Evolutionary conservation across 2,329 filamentous ascomycete genomes (phyloP), one percentile per base, ranked within the genome.

Genomic region (Ascosphaera acerosa): DNA sequence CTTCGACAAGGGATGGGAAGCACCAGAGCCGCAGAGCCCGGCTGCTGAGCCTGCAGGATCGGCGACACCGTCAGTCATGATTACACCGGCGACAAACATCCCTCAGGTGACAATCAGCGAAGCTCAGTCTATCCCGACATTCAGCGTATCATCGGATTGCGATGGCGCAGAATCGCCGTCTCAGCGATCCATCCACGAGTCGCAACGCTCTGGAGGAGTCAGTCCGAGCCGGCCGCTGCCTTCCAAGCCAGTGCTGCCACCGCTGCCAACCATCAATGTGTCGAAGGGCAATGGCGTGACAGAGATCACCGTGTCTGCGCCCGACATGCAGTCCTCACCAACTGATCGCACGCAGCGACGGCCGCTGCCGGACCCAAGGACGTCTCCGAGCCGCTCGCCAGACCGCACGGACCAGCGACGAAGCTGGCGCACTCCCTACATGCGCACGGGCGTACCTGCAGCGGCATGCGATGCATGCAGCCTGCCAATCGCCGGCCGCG

Each of bases 391-490:
- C 18, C 58, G 55, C 35, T 25, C 10, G 12, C 3, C 10, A 25
- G 10, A 3, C n/a, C n/a, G n/a, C n/a, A n/a, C n/a, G n/a, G n/a
- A n/a, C n/a, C 44, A 42, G 26, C 44, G 51, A 32, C 40, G 43
- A 34, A 45, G 45, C 30, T 49, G 48, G 45, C 42, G 46, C 32
- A 47, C 48, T 10, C 44, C 49, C 10, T 54, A 54, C 37, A 44
- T 53, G 41, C 57, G 66, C 44, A 56, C 58, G 33, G 54, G 45
- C 38, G 57, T 44, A 30, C 62, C 62, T 6, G 74, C 73, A 4
- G 76, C 78, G 5, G 64, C 71, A 29, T 97, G 87, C 46, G 76
- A 81, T 31, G 72, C 82, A 43, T 97, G 87, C 46, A 64, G 70
- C 6, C 61, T 75, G 14, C 71, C 80, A 1, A 94, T 97, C 40